phyloP scores from a whole-genome alignment of 2,329 filamentous ascomycete species.

The Zasmidium cellare region DNA sequence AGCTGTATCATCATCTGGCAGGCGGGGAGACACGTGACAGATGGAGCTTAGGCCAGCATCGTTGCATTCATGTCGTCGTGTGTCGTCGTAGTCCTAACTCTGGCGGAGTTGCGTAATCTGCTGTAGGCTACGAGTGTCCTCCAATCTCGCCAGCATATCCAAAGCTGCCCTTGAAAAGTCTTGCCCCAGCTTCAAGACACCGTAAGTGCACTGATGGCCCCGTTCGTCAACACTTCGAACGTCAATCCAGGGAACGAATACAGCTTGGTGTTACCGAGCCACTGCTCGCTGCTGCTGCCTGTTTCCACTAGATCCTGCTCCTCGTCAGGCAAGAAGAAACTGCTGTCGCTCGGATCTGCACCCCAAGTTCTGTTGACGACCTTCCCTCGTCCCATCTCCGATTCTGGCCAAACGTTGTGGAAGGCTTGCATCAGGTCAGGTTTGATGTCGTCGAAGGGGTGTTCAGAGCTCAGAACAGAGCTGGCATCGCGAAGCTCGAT shows the following conservation, averaged over 20 bases:
- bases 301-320: conserved; percentile 40
- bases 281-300: conserved; percentile 49
- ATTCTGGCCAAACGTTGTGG: conserved; percentile 56
- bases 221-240: conserved; percentile 95
- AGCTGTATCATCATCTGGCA: neutral
- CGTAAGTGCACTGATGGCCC: conserved; percentile 83
- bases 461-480: conserved; percentile 69
- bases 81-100: too few species aligned
- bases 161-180: too few species aligned
- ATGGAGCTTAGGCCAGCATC: too few species aligned
- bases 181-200: conserved; percentile 20
- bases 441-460: conserved; percentile 70
- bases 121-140: too few species aligned
- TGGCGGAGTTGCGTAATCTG: too few species aligned
- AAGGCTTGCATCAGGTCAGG: conserved; percentile 30
- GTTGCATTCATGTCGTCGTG: too few species aligned
- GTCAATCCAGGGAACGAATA: conserved; percentile 92
- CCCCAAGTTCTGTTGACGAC: conserved; percentile 40
- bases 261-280: conserved; percentile 74
- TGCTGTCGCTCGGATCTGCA: conserved; percentile 33
- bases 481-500: conserved; percentile 45
- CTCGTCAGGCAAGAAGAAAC: conserved; percentile 36
- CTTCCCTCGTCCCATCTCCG: conserved; percentile 48
- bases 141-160: too few species aligned
- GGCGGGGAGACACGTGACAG: neutral